phyloP scores from a whole-genome alignment of 106 monocot genomes.

The Posidonia australis region DNA sequence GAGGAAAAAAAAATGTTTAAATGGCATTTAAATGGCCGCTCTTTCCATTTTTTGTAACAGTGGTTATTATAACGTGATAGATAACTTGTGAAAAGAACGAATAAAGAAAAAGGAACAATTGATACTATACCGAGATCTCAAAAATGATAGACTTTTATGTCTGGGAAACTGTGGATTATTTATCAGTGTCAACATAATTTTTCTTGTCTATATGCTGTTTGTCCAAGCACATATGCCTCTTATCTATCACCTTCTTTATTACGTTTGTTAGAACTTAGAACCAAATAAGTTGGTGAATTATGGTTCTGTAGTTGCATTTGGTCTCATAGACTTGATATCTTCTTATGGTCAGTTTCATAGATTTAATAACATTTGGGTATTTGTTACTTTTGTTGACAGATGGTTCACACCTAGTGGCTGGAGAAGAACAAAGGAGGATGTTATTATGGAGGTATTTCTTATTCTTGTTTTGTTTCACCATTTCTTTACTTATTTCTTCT shows the following conservation, averaged over 20 bases:
- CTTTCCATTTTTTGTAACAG: no score
- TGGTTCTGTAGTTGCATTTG: not conserved
- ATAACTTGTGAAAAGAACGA: no score
- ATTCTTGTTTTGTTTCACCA: not conserved
- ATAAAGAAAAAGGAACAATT: not conserved
- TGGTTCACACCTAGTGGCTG: conserved; percentile 96
- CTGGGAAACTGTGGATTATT: not conserved
- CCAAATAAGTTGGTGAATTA: conserved; percentile 4
- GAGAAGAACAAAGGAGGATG: conserved; percentile 97
- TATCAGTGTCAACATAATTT: not conserved
- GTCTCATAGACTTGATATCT: not conserved
- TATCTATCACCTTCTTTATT: no score
- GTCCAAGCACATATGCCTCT: no score
- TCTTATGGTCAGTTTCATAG: not conserved
- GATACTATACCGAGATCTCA: not conserved
- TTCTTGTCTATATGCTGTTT: no score
- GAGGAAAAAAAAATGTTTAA: no score
- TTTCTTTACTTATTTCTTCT: no score
- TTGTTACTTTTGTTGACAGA: conserved; percentile 24
- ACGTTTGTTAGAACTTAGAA: not conserved
- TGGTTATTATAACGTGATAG: no score
- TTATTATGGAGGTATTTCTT: conserved; percentile 84
- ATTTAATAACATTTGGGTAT: conserved; percentile 2
- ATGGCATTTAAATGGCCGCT: no score
- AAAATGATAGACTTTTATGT: not conserved